Evolutionary conservation across 2,329 filamentous ascomycete genomes (phyloP).

Genomic region (Talaromyces sp.): DNA sequence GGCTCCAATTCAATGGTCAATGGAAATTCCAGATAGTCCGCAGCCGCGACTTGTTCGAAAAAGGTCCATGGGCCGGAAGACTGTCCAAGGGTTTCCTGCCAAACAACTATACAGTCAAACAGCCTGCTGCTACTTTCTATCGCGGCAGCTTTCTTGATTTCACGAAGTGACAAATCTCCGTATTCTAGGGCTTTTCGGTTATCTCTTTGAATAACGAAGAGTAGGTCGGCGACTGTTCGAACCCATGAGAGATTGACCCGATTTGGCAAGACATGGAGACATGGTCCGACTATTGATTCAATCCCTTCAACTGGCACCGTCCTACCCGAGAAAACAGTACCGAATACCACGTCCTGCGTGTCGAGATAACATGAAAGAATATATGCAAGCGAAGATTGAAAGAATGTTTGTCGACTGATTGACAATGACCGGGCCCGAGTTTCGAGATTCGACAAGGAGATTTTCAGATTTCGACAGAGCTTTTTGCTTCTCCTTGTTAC

Average conservation of each 20-base stretch:
- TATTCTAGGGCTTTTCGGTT: slow-evolving; percentile 68
- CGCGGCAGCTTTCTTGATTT: slow-evolving; percentile 65
- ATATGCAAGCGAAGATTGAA: slow-evolving; percentile 69
- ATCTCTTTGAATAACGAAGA: slow-evolving; percentile 62
- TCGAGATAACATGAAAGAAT: slow-evolving; percentile 66
- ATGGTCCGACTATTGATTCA: slow-evolving; percentile 75
- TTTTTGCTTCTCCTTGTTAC: slow-evolving; percentile 30
- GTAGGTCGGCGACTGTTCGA: slow-evolving; percentile 57
- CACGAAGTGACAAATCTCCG: slow-evolving; percentile 61
- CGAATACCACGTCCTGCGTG: slow-evolving; percentile 66
- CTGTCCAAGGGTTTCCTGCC: slow-evolving; percentile 68
- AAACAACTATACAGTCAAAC: slow-evolving; percentile 79
- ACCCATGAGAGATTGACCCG: slow-evolving; percentile 60
- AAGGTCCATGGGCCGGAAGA: slow-evolving; percentile 35
- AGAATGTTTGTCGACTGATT: slow-evolving; percentile 67
- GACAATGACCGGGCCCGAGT: slow-evolving; percentile 42
- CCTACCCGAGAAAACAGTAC: slow-evolving; percentile 78
- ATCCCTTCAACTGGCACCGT: slow-evolving; percentile 69
- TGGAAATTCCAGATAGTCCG: slow-evolving; percentile 73
- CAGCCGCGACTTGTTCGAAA: slow-evolving; percentile 59
- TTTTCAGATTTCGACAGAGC: slow-evolving; percentile 32
- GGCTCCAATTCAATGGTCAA: slow-evolving; percentile 77
- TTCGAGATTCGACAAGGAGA: slow-evolving; percentile 38
- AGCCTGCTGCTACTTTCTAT: slow-evolving; percentile 55
- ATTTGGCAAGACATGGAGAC: slow-evolving; percentile 72